These are phyloP conservation scores for Nakazawaea populi DNA, from an alignment of 805 yeast genomes.

Conservation along the genomic window DNA sequence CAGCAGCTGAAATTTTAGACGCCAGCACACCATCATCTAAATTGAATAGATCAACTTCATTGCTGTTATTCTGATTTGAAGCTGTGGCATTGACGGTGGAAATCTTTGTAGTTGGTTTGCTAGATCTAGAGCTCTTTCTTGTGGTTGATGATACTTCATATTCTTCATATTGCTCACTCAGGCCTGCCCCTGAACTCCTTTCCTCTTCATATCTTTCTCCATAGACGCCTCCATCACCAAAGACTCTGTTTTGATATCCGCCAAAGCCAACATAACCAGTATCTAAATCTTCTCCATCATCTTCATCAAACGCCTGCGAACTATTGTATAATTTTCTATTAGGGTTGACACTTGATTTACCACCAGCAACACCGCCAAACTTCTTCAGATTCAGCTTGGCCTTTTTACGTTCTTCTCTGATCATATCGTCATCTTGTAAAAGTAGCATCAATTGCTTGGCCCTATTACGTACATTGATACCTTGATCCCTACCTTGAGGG, in stretches of 20 bases:
- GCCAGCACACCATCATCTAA: slow-evolving; percentile 26
- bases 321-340: slow-evolving; percentile 19
- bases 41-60: slow-evolving; percentile 43
- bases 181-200: slow-evolving; percentile 34
- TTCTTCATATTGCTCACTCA: slow-evolving; percentile 46
- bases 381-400: slow-evolving; percentile 83
- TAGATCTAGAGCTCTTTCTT: slow-evolving; percentile 19
- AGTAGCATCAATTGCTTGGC: slow-evolving; percentile 70
- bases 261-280: slow-evolving; percentile 11
- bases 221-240: slow-evolving; percentile 68
- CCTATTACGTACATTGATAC: slow-evolving; percentile 89
- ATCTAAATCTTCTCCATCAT: slow-evolving; percentile 43
- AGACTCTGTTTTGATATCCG: slow-evolving; percentile 43
- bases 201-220: slow-evolving; percentile 62
- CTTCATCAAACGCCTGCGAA: slow-evolving; percentile 33
- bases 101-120: slow-evolving; percentile 26
- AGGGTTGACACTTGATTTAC: slow-evolving; percentile 32
- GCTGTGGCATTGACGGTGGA: slow-evolving; percentile 41
- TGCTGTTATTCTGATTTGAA: slow-evolving; percentile 15
- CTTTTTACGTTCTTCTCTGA: slow-evolving; percentile 82
- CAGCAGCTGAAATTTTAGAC: slow-evolving; percentile 12
- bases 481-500: slow-evolving; percentile 92
- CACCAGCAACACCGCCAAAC: slow-evolving; percentile 75
- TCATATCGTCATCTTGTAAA: slow-evolving; percentile 67
- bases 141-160: slow-evolving; percentile 44